Conservation (phyloP, 495 filamentous ascomycete species). For the Diplogelasinospora grovesii region DNA sequence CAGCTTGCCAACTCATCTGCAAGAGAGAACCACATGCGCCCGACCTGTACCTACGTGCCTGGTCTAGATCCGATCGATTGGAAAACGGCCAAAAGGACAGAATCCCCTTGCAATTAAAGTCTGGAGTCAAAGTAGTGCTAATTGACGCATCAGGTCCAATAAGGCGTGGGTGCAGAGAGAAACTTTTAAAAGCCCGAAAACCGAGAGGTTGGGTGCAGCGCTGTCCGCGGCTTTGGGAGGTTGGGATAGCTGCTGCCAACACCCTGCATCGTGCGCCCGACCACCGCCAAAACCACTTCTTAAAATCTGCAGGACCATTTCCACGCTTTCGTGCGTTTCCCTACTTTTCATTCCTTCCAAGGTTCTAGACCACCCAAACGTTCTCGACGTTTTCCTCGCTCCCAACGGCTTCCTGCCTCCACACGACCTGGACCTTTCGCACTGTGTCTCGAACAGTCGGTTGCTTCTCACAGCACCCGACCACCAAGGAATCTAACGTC, state of each 20-base stretch:
- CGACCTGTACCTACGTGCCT: constrained; percentile 1
- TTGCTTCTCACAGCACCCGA: background rate
- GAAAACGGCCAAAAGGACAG: constrained; percentile 9
- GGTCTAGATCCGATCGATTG: constrained; percentile 5
- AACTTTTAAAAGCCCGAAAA: constrained; percentile 11
- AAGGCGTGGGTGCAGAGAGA: background rate
- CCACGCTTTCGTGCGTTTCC: background rate
- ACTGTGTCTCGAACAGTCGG: too few relatives aligned
- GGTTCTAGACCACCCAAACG: background rate
- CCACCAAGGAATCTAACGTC: too few relatives aligned
- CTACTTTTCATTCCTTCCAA: background rate
- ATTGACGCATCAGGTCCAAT: constrained; percentile 10
- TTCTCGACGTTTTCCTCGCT: background rate
- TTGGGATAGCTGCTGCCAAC: constrained; percentile 13
- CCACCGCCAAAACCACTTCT: constrained; percentile 15
- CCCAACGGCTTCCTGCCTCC: background rate
- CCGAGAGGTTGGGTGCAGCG: constrained; percentile 24
- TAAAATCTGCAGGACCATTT: constrained; percentile 13
- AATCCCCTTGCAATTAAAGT: constrained; percentile 3
- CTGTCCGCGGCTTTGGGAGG: constrained; percentile 18
- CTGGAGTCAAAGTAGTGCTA: constrained; percentile 5
- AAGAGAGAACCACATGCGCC: constrained; percentile 9
- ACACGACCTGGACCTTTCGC: background rate
- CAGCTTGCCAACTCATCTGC: too few relatives aligned
- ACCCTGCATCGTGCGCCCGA: constrained; percentile 19